phyloP scores from a whole-genome alignment of 768 basidiomycete genomes.

The Agaricus blazei region DNA sequence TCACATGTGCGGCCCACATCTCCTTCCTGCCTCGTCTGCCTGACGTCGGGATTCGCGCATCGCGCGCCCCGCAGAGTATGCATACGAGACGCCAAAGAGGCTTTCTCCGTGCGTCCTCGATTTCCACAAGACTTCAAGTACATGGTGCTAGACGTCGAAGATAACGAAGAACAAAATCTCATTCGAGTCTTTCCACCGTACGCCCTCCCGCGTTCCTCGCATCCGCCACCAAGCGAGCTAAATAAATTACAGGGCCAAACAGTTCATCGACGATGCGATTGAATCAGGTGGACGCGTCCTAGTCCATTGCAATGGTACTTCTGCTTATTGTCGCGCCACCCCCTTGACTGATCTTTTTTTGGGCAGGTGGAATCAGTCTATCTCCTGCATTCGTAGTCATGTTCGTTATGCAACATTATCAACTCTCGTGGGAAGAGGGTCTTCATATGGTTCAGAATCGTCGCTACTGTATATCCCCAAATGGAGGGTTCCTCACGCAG shows the following conservation, averaged over 20 bases:
- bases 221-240: not conserved
- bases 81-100: slow-evolving; percentile 85
- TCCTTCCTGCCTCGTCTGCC: slow-evolving; percentile 5
- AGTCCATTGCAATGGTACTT: slow-evolving; percentile 84
- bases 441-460: slow-evolving; percentile 86
- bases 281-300: slow-evolving; percentile 64
- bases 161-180: slow-evolving; percentile 92
- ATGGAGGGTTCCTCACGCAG: slow-evolving; percentile 87
- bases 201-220: slow-evolving; percentile 14
- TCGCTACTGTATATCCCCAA: slow-evolving; percentile 90
- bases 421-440: slow-evolving; percentile 83
- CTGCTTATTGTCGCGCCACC: not conserved
- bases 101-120: slow-evolving; percentile 83
- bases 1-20: slow-evolving; percentile 57
- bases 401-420: slow-evolving; percentile 87
- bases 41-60: not conserved
- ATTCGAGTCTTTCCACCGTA: slow-evolving; percentile 87
- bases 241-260: slow-evolving; percentile 54
- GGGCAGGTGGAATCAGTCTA: slow-evolving; percentile 75
- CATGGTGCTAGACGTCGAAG: slow-evolving; percentile 79
- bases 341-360: no score
- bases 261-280: slow-evolving; percentile 71
- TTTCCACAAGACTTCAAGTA: slow-evolving; percentile 79
- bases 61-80: slow-evolving; percentile 55
- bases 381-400: slow-evolving; percentile 89